Base-by-base conservation (phyloP, 768 basidiomycete genomes). In the Hericium alpestre region DNA sequence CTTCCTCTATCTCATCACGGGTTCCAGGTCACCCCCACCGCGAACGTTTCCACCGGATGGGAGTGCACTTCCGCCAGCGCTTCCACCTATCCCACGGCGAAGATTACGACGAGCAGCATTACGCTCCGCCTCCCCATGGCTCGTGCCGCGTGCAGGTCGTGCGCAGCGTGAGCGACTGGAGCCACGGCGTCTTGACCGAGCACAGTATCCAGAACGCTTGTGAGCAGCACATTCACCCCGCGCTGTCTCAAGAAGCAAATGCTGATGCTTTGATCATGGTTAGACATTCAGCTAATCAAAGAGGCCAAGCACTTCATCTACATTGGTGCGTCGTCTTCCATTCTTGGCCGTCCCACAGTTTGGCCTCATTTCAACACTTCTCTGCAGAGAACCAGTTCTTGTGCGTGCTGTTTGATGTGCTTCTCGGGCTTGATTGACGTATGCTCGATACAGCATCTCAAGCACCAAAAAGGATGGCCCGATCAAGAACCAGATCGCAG, bases 151-250 rank as follows among this genome's bases (percentile, higher is more conserved):
- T 92, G 16, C 92, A 97, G 73, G 91, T 80, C 15, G 78, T 91
- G 46, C 80, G 95, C 55, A 90, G 87, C 59, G 88, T 93, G 20
- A 83, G 78, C 1, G 95, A 97, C 70, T 99, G 95, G 95, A 89
- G 86, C 64, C 90, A 93, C 64, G 95, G 94, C 2, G 88, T 93
- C 38, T 74, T 94, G 61, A 86, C 81, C 3, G 95, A 97, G 69
- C 80, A 83, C 58, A 93, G 90, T 69, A 92, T 98, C 58, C 94
- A 96, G 71, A 87, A 92, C 63, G 94, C 95, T 50, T 93, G 90
- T 90, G 65, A 67, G 87, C 80, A 2, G 7, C 51, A 38, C 4
- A 49, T 11, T 1, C 47, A 40, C n/a, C 38, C 32, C 22, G 18
- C 37, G 22, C 50, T 53, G 43, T 53, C 32, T 1, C 20, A 20